Evolutionary conservation across 805 yeast species (phyloP), one percentile per base, ranked within the genome.

Genomic region (Zygoascus bituminiphila): DNA sequence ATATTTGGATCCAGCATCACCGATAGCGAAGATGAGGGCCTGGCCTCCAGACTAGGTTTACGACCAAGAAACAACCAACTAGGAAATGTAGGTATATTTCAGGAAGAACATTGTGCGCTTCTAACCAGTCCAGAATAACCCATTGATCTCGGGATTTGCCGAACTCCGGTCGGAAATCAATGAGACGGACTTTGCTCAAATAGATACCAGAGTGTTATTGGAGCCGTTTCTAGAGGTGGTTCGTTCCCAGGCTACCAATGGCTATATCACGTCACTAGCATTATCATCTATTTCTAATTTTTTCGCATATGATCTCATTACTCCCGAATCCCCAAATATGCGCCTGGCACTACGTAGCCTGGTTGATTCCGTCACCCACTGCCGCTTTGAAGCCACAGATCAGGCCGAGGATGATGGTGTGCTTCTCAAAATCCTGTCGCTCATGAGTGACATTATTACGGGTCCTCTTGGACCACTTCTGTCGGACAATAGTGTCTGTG

Each of bases 361-460:
- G 43, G 76, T 82, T 8, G 77, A 78, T 52, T 78, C 97, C 0
- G 73, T 93, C 53, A 86, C 98, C 0, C 96, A 88, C 62, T 93
- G 98, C 66, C 78, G 96, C 42, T 93, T 93, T 62, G 97, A 93
- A 69, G 96, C 96, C 2, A 84, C 93, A 0, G 96, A 89, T 61
- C 95, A 88, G 62, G 76, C 83, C 31, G 83, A 87, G 39, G 98
- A 93, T 67, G 98, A 93, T 62, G 85, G 94, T 0, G 91, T 93
- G 2, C 69, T 93, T 42, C 73, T 91, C 45, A 86, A 86, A 60
- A 95, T 93, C 19, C 76, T 93, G 53, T 72, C 83, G 40, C 69
- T 91, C 22, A 70, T 91, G 57, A 91, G 88, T 55, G 63, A 68
- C 20, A 73, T 89, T 14, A 73, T 88, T 14, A 71, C 74, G 19